Percentiles rank a stretch among this genome's conserved stretches.
Evolutionary conservation across 2,329 filamentous ascomycete genomes (phyloP).

Genomic region (Fusarium heterosporum): DNA sequence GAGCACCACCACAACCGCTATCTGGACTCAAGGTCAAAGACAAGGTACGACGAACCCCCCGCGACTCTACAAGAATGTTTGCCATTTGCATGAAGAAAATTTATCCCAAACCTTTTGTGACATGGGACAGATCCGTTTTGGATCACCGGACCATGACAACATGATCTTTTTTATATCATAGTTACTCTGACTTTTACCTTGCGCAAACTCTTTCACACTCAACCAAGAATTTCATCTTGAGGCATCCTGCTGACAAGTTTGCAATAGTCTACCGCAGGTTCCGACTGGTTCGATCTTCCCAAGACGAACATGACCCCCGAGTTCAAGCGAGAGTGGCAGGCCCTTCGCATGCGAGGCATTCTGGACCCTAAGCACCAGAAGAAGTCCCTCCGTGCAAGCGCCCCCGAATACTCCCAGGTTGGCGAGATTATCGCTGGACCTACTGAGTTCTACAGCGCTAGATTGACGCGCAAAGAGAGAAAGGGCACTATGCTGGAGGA

Average conservation of each 20-base stretch:
- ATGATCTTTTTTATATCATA: slow-evolving; percentile 69
- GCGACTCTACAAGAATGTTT: not conserved
- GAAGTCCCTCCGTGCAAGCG: slow-evolving; percentile 77
- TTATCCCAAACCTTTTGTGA: slow-evolving; percentile 53
- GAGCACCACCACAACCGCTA: slow-evolving; percentile 41
- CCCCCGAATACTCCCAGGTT: slow-evolving; percentile 86
- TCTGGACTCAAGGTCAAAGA: slow-evolving; percentile 37
- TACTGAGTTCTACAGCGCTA: slow-evolving; percentile 85
- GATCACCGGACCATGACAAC: slow-evolving; percentile 68
- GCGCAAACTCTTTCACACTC: slow-evolving; percentile 21
- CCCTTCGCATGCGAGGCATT: slow-evolving; percentile 88
- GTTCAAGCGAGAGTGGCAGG: slow-evolving; percentile 88
- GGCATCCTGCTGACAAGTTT: slow-evolving; percentile 36
- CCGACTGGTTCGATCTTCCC: slow-evolving; percentile 89
- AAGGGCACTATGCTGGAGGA: slow-evolving; percentile 91
- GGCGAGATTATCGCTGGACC: slow-evolving; percentile 90
- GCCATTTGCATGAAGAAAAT: slow-evolving; percentile 56
- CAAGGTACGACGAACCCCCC: slow-evolving; percentile 44
- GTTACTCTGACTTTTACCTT: slow-evolving; percentile 73
- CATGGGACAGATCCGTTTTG: slow-evolving; percentile 57
- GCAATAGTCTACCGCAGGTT: slow-evolving; percentile 72
- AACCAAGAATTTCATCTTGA: not conserved
- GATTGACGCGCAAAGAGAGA: slow-evolving; percentile 86
- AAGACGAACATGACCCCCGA: slow-evolving; percentile 85
- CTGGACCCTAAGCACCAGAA: slow-evolving; percentile 94